Evolutionary conservation across 768 basidiomycete genomes (phyloP), one percentile per base, ranked within the genome.

Genomic region (Phaeolepiota aurea): DNA sequence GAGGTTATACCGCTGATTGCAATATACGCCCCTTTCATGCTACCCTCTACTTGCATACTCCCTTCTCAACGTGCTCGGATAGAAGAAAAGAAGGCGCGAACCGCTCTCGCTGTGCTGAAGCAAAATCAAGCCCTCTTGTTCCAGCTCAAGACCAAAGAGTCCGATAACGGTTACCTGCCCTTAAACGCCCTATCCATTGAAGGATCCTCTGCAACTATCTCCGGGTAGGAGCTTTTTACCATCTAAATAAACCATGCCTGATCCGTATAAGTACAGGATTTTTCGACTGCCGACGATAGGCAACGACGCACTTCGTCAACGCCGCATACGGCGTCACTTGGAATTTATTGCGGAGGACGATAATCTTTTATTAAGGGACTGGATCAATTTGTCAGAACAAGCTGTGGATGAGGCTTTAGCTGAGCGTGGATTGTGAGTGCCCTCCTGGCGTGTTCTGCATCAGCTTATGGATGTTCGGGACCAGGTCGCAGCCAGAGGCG

Each of bases 1-100:
- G 89, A 92, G 58, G 55, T 84, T 22, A 75, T 92, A 41, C 89
- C 89, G 11, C 69, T 92, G 46, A 75, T 90, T 46, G 87, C 87
- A 19, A 75, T 92, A 45, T 91, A 87, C 52, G 79, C 76, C n/a
- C 89, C 89, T 1, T 76, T 74, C 54, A 72, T 88, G 65, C 76
- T 92, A 19, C 89, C 89, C 1, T 90, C 87, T 2, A 91, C 89
- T 0, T 90, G 87, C 54, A 71, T 91, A 41, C 72, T 92, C 3
- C 85, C 89, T 1, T 79, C 83, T 10, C 89, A 92, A 62, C 77
- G 71, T 25, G 67, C 54, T 56, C 82, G 65, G 63, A 90, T 63
- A 67, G 82, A 62, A 54, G 67, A 56, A 46, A 69, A 56, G 68
- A 77, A 63, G 57, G 69, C 52, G 49, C 71, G 59, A 53, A 75